Conservation (phyloP, 2,329 filamentous ascomycete species). For the Calonectria hawksworthii region DNA sequence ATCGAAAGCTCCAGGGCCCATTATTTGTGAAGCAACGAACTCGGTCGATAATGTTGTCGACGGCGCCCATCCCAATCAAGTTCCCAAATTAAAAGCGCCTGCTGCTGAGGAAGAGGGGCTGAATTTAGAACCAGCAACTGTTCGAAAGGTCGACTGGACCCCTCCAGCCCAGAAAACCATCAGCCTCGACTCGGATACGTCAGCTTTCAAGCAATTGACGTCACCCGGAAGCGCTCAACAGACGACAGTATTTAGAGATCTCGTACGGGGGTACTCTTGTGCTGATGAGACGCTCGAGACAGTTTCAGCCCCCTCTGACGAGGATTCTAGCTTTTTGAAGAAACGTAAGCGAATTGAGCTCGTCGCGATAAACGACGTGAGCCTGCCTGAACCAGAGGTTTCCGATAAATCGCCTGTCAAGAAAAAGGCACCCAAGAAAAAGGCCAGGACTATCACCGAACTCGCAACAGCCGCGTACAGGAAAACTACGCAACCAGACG, state of each 20-base stretch:
- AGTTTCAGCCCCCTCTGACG: constrained; percentile 36
- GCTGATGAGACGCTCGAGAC: constrained; percentile 40
- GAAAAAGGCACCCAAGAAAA: constrained; percentile 74
- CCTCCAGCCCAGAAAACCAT: constrained; percentile 64
- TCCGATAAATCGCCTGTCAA: constrained; percentile 55
- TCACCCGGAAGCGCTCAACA: constrained; percentile 23
- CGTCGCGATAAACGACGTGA: constrained; percentile 52
- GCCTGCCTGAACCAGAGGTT: constrained; percentile 38
- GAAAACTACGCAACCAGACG: constrained; percentile 49
- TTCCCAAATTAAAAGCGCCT: constrained; percentile 31
- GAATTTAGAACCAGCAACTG: constrained; percentile 63
- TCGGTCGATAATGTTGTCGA: neutral
- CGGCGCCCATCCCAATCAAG: constrained; percentile 29
- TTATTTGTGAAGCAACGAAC: neutral
- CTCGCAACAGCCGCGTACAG: constrained; percentile 80
- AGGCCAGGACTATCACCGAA: constrained; percentile 82
- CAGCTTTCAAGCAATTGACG: constrained; percentile 34
- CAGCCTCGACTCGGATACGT: constrained; percentile 49
- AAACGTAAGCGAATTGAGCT: constrained; percentile 72
- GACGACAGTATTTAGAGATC: constrained; percentile 57
- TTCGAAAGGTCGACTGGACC: constrained; percentile 76
- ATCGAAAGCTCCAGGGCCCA: constrained; percentile 34
- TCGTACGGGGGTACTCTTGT: constrained; percentile 60
- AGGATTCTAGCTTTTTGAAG: constrained; percentile 55
- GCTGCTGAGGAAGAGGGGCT: constrained; percentile 53